Conservation (phyloP, 2,329 filamentous ascomycete species). For the Zymoseptoria tritici region DNA sequence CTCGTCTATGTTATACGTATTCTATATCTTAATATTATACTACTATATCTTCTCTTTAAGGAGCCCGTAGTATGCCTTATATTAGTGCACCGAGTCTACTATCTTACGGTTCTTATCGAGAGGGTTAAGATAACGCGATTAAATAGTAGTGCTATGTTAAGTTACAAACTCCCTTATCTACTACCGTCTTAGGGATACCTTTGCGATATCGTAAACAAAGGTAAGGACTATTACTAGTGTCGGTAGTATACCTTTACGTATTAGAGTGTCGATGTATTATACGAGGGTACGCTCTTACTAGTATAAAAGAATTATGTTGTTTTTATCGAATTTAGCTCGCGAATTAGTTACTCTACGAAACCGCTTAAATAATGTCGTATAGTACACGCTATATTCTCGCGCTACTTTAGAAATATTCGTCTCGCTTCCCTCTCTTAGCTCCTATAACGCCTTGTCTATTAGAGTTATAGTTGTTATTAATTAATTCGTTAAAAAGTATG, state of each 20-base stretch:
- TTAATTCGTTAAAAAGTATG: not conserved
- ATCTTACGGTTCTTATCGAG: not conserved
- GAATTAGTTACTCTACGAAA: too few relatives aligned
- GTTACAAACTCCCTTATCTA: too few relatives aligned
- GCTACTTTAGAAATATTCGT: not conserved
- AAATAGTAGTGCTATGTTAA: too few relatives aligned
- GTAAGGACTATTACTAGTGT: too few relatives aligned
- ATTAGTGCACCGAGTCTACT: too few relatives aligned
- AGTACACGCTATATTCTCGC: not conserved
- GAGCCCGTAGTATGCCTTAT: not conserved
- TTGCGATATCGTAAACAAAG: too few relatives aligned
- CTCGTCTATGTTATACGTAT: conserved; percentile 3
- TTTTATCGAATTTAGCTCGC: not conserved
- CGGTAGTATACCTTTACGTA: not conserved
- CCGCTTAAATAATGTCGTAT: too few relatives aligned
- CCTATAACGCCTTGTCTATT: not conserved
- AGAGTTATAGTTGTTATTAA: not conserved
- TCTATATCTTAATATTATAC: conserved; percentile 1
- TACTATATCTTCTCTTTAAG: not conserved
- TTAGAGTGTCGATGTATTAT: not conserved
- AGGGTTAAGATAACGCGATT: not conserved
- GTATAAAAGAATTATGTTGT: not conserved
- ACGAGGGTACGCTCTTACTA: not conserved
- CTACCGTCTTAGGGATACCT: too few relatives aligned
- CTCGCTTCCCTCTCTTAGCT: not conserved